Base-by-base conservation (phyloP, 1,139 yeast species). In the Hansenula anomala region DNA sequence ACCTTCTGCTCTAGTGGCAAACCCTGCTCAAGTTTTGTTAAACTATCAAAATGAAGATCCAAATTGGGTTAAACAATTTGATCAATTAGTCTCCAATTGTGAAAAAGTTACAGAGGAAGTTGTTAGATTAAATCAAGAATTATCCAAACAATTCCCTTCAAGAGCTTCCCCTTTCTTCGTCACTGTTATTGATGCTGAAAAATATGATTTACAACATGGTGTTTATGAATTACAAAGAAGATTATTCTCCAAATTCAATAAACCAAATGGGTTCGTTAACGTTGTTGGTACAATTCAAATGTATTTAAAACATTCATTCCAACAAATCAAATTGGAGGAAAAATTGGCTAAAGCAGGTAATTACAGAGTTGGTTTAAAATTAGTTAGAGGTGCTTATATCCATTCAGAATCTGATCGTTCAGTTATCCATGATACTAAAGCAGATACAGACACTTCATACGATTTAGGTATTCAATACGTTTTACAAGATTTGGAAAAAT, bases 361-460 rank as follows among this genome's bases (percentile, higher is more conserved):
- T 43, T 90, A 89, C 63, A 75, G 85, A 56, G 66, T 89, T 45
- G 97, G 96, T 17, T 71, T 89, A 67, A 92, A 92, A 63, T 73
- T 92, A 41, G 98, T 92, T n/a, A 79, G 98, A 61, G 98, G 98
- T 47, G 98, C 98, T 8, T 92, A 92, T 66, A 78, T 90, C 47
- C 97, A 90, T 60, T 79, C 95, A 4, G 97, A 92, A 65, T 75
- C 83, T 32, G 70, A 83, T 48, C 73, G 97, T 55, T 49, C 60
- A 39, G 80, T 87, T 28, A 86, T 92, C 47, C 94, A 83, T 64
- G 68, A 71, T 49, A 75, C 87, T 34, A 89, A 90, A 63, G 73
- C 69, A 44, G 90, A 77, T 46, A 74, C 96, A n/a, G 97, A 89
- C 57, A 53, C 49, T 12, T 80, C 81, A 56, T 92, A 83, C 66